A percentile compares a stretch with the other conserved stretches of the same genome.
These are phyloP conservation scores for Solanum sparsipilum DNA, from an alignment of 257 asterid genomes.

Conservation along the genomic window DNA sequence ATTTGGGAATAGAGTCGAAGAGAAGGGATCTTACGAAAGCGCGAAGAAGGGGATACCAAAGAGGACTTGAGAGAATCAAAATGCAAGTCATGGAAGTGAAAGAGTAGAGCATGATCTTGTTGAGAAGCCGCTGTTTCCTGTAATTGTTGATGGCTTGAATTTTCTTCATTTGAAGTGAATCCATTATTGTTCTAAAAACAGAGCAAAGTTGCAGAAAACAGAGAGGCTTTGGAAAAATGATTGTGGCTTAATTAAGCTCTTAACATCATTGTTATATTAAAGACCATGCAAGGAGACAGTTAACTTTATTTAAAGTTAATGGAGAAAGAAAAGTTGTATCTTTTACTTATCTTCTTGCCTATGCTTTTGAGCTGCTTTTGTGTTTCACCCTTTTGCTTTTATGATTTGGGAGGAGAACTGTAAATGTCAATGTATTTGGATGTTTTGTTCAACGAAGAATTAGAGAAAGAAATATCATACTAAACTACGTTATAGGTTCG, in stretches of 20 bases:
- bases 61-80: background rate
- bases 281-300: background rate
- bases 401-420: background rate
- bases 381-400: background rate
- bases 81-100: background rate
- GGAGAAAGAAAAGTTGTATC: background rate
- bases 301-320: background rate
- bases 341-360: background rate
- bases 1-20: background rate
- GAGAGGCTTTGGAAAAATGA: background rate
- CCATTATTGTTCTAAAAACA: background rate
- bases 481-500: too few relatives aligned
- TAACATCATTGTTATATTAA: background rate
- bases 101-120: background rate
- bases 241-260: background rate
- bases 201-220: background rate
- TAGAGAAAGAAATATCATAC: background rate
- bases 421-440: background rate
- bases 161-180: background rate
- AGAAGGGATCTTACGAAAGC: background rate
- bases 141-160: background rate
- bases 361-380: constrained; percentile 1
- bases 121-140: background rate
- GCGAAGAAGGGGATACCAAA: background rate
- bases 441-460: background rate